Evolutionary conservation across 2,329 filamentous ascomycete genomes (phyloP), one percentile per base, ranked within the genome.

Genomic region (Arthrobotrys iridis): DNA sequence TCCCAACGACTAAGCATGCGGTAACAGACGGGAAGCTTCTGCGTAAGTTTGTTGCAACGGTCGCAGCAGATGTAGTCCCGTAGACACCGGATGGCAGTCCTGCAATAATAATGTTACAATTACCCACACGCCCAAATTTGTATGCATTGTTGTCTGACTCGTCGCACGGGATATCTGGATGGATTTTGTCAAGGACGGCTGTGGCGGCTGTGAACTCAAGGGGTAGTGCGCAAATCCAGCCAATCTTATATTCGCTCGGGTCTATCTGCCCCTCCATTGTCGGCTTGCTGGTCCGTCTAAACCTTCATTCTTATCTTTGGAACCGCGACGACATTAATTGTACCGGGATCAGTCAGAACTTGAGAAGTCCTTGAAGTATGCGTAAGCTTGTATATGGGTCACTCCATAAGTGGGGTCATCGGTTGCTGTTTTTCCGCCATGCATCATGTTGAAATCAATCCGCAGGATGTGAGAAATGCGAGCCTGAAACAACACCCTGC

Each of bases 151-250:
- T 33, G 48, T 72, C 67, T 4, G 8, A 8, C n/a, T 22, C 15
- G 6, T 57, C 40, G 13, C 15, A 37, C 10, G 45, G 50, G 13
- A 73, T 18, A 5, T 35, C n/a, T 4, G 43, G 24, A 40, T 78
- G 65, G 11, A 4, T 6, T 5, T 72, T 57, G 1, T 67, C 77
- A 5, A 78, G 63, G n/a, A 78, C 55, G 1, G 55, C 70, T 8
- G 46, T 18, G 0, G 76, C 78, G 8, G 78, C 78, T 0, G 77
- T 67, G 8, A 78, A 46, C 41, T 79, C 78, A 10, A 77, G 11
- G 1, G 76, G 65, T 6, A 79, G 20, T 2, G 78, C 78, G 45
- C 70, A 72, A 5, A 79, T 77, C 78, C 78, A 79, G 24, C 77
- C 77, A 1, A 79, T 58, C 2, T 22, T 77, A 18, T 77, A 78